Conservation (phyloP, 1,284 basidiomycete species). For the Cryptococcus floricola region DNA sequence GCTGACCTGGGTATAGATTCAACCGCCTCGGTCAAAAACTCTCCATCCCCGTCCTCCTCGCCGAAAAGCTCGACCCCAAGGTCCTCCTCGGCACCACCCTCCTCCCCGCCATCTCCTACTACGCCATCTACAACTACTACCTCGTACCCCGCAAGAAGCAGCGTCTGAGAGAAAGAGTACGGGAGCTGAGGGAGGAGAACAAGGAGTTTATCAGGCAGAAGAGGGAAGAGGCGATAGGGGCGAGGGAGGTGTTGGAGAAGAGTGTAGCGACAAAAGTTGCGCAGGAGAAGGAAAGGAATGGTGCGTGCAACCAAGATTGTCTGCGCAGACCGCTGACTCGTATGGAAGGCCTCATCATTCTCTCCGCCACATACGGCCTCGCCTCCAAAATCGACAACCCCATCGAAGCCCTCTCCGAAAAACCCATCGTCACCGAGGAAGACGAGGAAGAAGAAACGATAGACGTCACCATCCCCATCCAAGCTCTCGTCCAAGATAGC, state of each 20-base stretch:
- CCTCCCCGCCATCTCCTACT: constrained; percentile 56
- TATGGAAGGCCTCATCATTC: constrained; percentile 63
- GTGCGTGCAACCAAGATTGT: constrained; percentile 20
- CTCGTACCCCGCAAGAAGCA: constrained; percentile 57
- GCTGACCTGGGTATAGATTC: constrained; percentile 20
- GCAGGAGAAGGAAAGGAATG: constrained; percentile 47
- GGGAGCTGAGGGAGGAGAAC: constrained; percentile 59
- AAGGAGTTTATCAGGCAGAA: constrained; percentile 60
- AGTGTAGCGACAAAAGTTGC: constrained; percentile 47
- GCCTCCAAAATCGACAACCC: constrained; percentile 47
- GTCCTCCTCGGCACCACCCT: constrained; percentile 55
- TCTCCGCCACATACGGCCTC: constrained; percentile 65
- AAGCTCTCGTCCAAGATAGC: constrained; percentile 73
- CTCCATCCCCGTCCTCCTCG: constrained; percentile 57
- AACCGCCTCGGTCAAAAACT: constrained; percentile 56
- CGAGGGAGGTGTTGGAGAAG: constrained; percentile 50
- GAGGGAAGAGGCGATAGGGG: constrained; percentile 59
- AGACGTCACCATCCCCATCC: constrained; percentile 74
- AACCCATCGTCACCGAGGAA: constrained; percentile 51
- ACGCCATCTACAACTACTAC: constrained; percentile 58
- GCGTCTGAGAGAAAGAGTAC: constrained; percentile 53
- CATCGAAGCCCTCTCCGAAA: constrained; percentile 52
- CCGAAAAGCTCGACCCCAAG: constrained; percentile 52
- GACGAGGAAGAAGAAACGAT: constrained; percentile 63
- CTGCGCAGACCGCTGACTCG: not conserved